Conservation (phyloP, 2,329 filamentous ascomycete genomes). For the Colletotrichum spinosum region DNA sequence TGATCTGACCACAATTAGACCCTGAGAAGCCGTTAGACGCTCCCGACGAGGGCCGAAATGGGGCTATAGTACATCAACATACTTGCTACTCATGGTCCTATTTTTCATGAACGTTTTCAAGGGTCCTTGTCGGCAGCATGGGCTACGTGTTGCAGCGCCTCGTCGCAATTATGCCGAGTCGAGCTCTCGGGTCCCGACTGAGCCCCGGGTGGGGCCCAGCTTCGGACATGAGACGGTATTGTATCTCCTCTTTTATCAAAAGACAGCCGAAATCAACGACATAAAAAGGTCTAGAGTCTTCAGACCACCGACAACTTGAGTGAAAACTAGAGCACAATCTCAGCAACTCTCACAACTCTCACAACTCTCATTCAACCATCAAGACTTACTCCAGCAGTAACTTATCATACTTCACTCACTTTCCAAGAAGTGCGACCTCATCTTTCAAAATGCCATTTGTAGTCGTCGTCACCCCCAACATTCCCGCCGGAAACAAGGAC, state of each 20-base stretch:
- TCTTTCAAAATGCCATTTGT: conserved; percentile 30
- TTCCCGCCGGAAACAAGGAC: conserved; percentile 30
- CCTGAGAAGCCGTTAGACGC: too few relatives aligned
- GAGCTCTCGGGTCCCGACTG: not conserved
- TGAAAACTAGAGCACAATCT: not conserved
- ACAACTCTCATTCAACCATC: not conserved
- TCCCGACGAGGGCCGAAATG: too few relatives aligned
- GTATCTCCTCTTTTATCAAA: not conserved
- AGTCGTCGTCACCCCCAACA: conserved; percentile 15
- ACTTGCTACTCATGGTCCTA: not conserved
- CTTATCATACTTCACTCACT: too few relatives aligned
- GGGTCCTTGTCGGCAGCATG: not conserved
- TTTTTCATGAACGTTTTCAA: not conserved
- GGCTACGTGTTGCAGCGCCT: not conserved
- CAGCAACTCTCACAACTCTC: not conserved
- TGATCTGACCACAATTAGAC: too few relatives aligned
- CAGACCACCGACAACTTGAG: not conserved
- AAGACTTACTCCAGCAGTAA: too few relatives aligned
- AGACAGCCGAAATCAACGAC: not conserved
- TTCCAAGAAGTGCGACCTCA: too few relatives aligned
- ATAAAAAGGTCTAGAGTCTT: not conserved
- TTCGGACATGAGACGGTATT: not conserved
- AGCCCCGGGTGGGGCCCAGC: conserved; percentile 3
- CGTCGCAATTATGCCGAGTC: conserved; percentile 3
- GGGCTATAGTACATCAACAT: too few relatives aligned